Conservation (phyloP, 345 rosid species). For the Aegle marmelos region DNA sequence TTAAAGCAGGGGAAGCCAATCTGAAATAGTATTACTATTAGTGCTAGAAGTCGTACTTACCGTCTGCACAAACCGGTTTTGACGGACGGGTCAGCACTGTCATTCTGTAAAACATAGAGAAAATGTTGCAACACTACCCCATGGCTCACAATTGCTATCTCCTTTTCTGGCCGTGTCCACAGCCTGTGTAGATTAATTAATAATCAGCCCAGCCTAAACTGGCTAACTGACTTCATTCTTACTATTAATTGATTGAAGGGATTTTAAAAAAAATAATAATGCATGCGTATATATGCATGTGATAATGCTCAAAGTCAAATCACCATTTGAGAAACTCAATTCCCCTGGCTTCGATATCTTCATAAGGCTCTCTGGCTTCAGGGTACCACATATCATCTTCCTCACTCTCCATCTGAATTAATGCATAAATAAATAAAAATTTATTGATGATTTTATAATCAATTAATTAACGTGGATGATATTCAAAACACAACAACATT, state of each 20-base stretch:
- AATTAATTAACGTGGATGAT: too few species aligned
- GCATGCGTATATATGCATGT: too few species aligned
- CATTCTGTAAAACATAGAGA: not conserved
- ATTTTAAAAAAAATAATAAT: too few species aligned
- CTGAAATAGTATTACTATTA: not conserved
- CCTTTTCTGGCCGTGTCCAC: slow-evolving; percentile 9
- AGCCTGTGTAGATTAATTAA: not conserved
- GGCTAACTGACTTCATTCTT: not conserved
- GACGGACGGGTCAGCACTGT: not conserved
- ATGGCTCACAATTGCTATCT: slow-evolving; percentile 12
- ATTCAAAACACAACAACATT: too few species aligned
- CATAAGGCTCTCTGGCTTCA: slow-evolving; percentile 43
- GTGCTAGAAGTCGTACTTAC: not conserved
- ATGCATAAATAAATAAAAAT: too few species aligned
- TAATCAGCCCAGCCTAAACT: not conserved
- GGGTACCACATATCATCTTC: slow-evolving; percentile 62
- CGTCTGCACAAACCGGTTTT: slow-evolving; percentile 1
- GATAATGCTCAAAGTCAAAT: not conserved
- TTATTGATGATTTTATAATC: too few species aligned
- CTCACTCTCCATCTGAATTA: slow-evolving; percentile 56
- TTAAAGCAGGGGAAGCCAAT: not conserved
- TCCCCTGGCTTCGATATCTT: slow-evolving; percentile 59
- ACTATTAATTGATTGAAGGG: not conserved
- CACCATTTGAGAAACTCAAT: slow-evolving; percentile 55
- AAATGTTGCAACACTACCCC: slow-evolving; percentile 8